Conservation (phyloP, 1,284 basidiomycete species). For the Trametes polyzona region DNA sequence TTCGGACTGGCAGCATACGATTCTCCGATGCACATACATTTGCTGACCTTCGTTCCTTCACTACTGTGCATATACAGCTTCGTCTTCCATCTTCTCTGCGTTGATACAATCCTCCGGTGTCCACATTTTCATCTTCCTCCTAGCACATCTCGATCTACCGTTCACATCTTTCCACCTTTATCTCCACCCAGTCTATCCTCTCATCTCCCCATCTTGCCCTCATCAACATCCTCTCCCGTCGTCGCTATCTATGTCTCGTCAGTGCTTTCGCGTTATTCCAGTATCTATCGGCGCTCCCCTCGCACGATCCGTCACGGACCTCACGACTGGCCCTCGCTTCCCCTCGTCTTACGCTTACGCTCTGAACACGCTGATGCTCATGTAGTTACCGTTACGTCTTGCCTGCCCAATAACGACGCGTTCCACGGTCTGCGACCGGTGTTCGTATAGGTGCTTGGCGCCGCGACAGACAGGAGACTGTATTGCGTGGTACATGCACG, state of each 20-base stretch:
- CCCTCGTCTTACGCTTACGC: conserved; percentile 21
- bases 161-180: not conserved
- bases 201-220: conserved; percentile 1
- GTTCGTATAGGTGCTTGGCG: no score
- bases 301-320: conserved; percentile 27
- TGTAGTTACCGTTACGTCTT: conserved; percentile 20
- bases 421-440: conserved; percentile 23
- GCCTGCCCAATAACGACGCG: conserved; percentile 14
- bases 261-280: conserved; percentile 30
- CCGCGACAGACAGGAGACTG: no score
- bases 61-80: no score
- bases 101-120: no score
- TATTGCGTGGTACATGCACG: no score
- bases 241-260: conserved; percentile 29
- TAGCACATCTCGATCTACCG: conserved; percentile 1
- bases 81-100: no score
- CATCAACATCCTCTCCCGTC: conserved; percentile 23
- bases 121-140: conserved; percentile 6
- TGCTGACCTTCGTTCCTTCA: no score
- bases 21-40: no score
- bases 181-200: not conserved
- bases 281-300: conserved; percentile 29
- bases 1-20: conserved; percentile 5
- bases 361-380: conserved; percentile 27
- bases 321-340: conserved; percentile 20